Evolutionary conservation across 768 basidiomycete genomes (phyloP).

Genomic region (Plicaturopsis crispa): DNA sequence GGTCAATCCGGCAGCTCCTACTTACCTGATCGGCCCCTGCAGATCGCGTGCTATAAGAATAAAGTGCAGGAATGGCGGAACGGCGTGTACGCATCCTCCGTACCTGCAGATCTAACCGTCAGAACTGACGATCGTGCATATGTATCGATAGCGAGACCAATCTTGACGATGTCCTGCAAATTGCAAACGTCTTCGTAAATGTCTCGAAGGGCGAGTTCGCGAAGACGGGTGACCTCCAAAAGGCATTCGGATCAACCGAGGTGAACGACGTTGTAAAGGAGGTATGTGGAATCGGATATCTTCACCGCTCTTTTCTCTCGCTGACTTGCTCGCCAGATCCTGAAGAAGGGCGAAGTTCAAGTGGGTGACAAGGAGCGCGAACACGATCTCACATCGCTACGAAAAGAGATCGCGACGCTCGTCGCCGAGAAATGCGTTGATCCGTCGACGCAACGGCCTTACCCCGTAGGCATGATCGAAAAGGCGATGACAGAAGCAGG

Average conservation of each 20-base stretch:
- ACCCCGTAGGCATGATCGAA: conserved; percentile 93
- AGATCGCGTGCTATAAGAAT: conserved; percentile 99
- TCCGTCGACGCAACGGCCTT: conserved; percentile 80
- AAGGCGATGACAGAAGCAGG: conserved; percentile 96
- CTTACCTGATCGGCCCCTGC: conserved; percentile 1
- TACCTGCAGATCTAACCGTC: neutral
- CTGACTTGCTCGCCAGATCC: conserved; percentile 45
- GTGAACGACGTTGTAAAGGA: conserved; percentile 71
- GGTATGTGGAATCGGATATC: conserved; percentile 38
- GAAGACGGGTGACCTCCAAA: conserved; percentile 82
- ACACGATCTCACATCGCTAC: conserved; percentile 76
- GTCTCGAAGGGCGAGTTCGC: conserved; percentile 96
- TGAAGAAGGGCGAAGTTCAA: conserved; percentile 95
- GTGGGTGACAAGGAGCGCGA: conserved; percentile 96
- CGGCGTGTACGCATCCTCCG: conserved; percentile 58
- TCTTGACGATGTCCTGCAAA: conserved; percentile 93
- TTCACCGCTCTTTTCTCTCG: too few relatives aligned
- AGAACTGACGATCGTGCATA: neutral
- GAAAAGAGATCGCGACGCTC: conserved; percentile 86
- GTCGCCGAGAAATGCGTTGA: conserved; percentile 97
- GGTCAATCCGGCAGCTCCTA: neutral
- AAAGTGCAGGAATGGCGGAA: conserved; percentile 96
- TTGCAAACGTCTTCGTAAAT: conserved; percentile 92
- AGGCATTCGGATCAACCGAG: conserved; percentile 79
- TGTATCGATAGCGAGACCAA: conserved; percentile 65